Evolutionary conservation across 2,329 filamentous ascomycete genomes (phyloP).

Genomic region (Xylariaceae sp.): DNA sequence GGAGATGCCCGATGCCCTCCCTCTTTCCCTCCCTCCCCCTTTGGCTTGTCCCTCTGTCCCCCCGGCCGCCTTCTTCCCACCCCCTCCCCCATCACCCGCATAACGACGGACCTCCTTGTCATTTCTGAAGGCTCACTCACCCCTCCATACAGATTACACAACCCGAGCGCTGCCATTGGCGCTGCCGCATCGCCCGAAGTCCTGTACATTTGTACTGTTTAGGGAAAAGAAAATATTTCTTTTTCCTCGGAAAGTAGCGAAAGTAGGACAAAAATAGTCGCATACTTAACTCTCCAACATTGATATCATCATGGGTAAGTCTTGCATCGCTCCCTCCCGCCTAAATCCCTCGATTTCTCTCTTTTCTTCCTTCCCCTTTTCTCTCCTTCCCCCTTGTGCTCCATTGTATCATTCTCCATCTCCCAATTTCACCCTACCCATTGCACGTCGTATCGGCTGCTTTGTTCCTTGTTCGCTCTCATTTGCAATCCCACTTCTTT

Average conservation of each 20-base stretch:
- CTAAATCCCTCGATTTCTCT: conserved; percentile 13
- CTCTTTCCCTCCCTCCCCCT: neutral
- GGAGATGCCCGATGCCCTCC: conserved; percentile 11
- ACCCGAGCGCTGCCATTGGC: conserved; percentile 21
- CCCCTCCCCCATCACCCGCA: conserved; percentile 19
- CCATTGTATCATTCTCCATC: conserved; percentile 3
- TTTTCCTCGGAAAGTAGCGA: conserved; percentile 21
- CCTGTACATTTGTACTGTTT: conserved; percentile 22
- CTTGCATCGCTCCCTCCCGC: conserved; percentile 12
- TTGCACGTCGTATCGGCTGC: conserved; percentile 7
- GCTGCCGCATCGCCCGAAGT: conserved; percentile 20
- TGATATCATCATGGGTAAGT: conserved; percentile 30
- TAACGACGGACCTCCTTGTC: conserved; percentile 27
- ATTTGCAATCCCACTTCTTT: neutral
- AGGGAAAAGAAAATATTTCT: conserved; percentile 25
- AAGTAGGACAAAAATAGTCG: conserved; percentile 24
- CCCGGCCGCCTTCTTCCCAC: conserved; percentile 5
- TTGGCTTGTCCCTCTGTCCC: conserved; percentile 7
- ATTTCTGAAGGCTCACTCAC: conserved; percentile 29
- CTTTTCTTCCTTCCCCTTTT: neutral
- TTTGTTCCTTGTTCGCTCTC: neutral
- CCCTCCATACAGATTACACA: conserved; percentile 30
- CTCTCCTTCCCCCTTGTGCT: neutral
- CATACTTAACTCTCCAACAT: conserved; percentile 20
- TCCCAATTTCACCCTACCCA: neutral